Percentiles rank a stretch among this genome's conserved stretches.
Evolutionary conservation across 2,329 filamentous ascomycete species (phyloP).

Genomic region (Microcyclospora pomicola): DNA sequence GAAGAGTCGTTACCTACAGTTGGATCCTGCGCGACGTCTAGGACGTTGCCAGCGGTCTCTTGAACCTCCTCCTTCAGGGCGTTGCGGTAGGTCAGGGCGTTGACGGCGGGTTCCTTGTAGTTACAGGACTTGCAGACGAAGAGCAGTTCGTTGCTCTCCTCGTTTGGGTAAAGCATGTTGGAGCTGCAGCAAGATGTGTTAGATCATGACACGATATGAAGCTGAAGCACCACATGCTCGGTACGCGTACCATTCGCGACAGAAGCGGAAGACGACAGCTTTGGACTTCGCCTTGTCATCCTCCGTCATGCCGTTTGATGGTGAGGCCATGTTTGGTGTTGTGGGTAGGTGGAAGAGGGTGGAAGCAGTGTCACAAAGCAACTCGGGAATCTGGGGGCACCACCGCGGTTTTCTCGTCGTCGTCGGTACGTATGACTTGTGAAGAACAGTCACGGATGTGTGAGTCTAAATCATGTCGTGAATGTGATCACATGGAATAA

Average conservation of each 20-base stretch:
- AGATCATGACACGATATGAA: conserved; percentile 1
- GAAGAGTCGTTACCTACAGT: conserved; percentile 68
- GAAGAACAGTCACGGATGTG: too few species aligned
- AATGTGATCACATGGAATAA: too few species aligned
- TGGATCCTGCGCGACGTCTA: conserved; percentile 93
- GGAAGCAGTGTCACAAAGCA: too few species aligned
- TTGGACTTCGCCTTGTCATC: conserved; percentile 33
- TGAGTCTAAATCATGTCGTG: too few species aligned
- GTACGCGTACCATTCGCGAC: conserved; percentile 67
- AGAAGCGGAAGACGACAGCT: conserved; percentile 94
- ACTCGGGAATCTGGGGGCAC: too few species aligned
- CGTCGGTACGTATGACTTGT: too few species aligned
- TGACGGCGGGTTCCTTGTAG: conserved; percentile 73
- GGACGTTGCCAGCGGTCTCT: conserved; percentile 92
- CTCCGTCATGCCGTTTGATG: conserved; percentile 3
- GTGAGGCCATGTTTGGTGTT: conserved; percentile 1
- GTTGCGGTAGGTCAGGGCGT: conserved; percentile 91
- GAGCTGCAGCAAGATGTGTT: conserved; percentile 40
- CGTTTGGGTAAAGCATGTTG: conserved; percentile 95
- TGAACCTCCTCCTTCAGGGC: conserved; percentile 80
- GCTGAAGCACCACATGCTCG: not conserved
- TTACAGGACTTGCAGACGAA: conserved; percentile 94
- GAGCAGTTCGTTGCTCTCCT: conserved; percentile 80
- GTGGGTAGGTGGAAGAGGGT: too few species aligned
- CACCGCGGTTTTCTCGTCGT: too few species aligned